A percentile compares a stretch with the other conserved stretches of the same genome.
Conservation (phyloP, 257 asterid genomes). For the Buddleja alternifolia region DNA sequence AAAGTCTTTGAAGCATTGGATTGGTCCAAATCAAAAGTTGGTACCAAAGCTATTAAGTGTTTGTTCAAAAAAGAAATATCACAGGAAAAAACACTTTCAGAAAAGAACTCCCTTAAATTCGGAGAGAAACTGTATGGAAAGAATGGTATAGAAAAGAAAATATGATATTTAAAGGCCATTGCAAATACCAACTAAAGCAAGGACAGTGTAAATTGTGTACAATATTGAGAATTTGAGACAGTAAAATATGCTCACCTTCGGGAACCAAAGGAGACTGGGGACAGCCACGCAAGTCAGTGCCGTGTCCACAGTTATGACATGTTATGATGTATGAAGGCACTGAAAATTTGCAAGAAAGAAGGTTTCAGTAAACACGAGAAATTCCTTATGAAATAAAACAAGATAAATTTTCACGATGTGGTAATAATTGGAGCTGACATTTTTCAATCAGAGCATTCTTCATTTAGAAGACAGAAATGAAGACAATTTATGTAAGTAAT, state of each 20-base stretch:
- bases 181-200: not conserved
- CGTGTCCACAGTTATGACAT: conserved; percentile 97
- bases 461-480: too few species aligned
- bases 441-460: too few species aligned
- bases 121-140: too few species aligned
- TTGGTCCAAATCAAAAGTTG: too few species aligned
- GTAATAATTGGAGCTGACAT: too few species aligned
- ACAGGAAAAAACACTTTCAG: too few species aligned
- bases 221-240: not conserved
- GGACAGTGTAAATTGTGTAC: not conserved
- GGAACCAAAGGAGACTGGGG: conserved; percentile 86
- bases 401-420: too few species aligned
- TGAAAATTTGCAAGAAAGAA: conserved; percentile 36
- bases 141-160: not conserved
- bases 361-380: conserved; percentile 23
- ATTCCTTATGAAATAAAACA: not conserved
- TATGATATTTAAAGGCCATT: not conserved
- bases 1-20: too few species aligned
- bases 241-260: conserved; percentile 57
- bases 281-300: conserved; percentile 93
- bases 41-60: too few species aligned
- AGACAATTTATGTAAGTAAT: too few species aligned
- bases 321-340: conserved; percentile 87
- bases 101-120: too few species aligned
- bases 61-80: too few species aligned